A percentile compares a stretch with the other conserved stretches of the same genome.
Conservation (phyloP, 2,329 filamentous ascomycete species). For the Aspergillus proliferans region DNA sequence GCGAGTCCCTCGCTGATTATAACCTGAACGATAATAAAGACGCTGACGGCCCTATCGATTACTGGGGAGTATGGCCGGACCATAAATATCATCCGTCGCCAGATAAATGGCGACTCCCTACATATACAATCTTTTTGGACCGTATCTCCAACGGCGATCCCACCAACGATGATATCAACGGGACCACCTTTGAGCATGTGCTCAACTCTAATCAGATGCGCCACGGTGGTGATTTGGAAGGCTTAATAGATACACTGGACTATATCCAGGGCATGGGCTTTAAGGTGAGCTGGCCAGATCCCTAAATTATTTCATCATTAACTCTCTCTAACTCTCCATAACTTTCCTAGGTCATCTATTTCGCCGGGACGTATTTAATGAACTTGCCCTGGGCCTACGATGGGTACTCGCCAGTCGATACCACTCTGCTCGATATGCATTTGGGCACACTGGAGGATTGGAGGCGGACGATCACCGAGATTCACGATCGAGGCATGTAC, state of each 20-base stretch:
- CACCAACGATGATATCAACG: constrained; percentile 58
- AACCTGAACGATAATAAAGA: constrained; percentile 57
- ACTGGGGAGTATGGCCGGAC: constrained; percentile 50
- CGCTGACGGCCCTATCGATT: constrained; percentile 51
- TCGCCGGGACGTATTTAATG: constrained; percentile 58
- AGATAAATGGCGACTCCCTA: constrained; percentile 58
- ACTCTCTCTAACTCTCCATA: background rate
- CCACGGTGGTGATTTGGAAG: constrained; percentile 57
- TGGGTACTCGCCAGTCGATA: constrained; percentile 55
- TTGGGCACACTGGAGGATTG: constrained; percentile 55
- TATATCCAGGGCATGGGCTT: constrained; percentile 61
- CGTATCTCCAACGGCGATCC: constrained; percentile 61
- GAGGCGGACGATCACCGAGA: constrained; percentile 52
- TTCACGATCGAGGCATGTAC: constrained; percentile 60
- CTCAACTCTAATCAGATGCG: constrained; percentile 56
- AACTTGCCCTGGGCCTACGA: constrained; percentile 61
- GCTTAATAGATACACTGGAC: constrained; percentile 55
- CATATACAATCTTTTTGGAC: constrained; percentile 60
- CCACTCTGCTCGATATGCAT: constrained; percentile 58
- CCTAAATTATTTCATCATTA: background rate
- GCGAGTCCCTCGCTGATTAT: constrained; percentile 46
- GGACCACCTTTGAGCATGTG: constrained; percentile 56
- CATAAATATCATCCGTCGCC: constrained; percentile 52
- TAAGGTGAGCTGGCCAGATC: constrained; percentile 37
- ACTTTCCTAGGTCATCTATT: constrained; percentile 48